Evolutionary conservation across 352 stramenopile species (phyloP), one percentile per base, ranked within the genome.

Genomic region (Phytophthora nicotianae): DNA sequence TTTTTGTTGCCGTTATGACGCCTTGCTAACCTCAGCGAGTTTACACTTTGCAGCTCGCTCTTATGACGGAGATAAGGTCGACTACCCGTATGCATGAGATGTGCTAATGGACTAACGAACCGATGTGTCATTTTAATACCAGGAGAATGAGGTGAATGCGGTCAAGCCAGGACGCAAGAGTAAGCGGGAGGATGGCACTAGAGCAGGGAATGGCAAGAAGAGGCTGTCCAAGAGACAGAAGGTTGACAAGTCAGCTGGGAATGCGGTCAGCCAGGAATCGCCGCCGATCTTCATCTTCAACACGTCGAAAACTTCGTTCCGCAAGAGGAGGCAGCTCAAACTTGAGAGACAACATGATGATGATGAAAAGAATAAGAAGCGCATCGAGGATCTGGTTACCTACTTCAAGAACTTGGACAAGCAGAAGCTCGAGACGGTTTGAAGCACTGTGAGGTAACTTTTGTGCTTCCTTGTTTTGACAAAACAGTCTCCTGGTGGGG

Each of bases 361-460:
- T 7, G 60, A 81, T 32, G 50, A 65, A n/a, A 70, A 75, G 9
- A 72, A 79, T 32, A 68, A 81, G 48, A 76, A 80, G n/a, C 74
- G 72, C 9, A 77, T 91, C 45, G 65, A 77, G 16, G 80, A 86
- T 13, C 55, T 92, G 23, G 70, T 88, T 16, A 63, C 63, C 20
- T 92, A 89, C 49, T 92, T 90, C 55, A 77, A 78, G 14, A 70
- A 51, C 13, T 65, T 92, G 32, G 83, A 92, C 46, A 50, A 74
- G n/a, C 58, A 90, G 62, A 67, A 68, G 21, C 64, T 92, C 29
- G 68, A 72, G 27, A 86, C 77, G 27, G 64, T 58, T 23, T 84
- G 43, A 81, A 7, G 13, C 21, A 17, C n/a, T 37, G 5, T 40
- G 10, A 40, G 35, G 51, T 68, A 29, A 53, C 17, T 50, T 20